Conservation (phyloP, 2,329 filamentous ascomycete genomes). For the Trichoderma aggressivum region DNA sequence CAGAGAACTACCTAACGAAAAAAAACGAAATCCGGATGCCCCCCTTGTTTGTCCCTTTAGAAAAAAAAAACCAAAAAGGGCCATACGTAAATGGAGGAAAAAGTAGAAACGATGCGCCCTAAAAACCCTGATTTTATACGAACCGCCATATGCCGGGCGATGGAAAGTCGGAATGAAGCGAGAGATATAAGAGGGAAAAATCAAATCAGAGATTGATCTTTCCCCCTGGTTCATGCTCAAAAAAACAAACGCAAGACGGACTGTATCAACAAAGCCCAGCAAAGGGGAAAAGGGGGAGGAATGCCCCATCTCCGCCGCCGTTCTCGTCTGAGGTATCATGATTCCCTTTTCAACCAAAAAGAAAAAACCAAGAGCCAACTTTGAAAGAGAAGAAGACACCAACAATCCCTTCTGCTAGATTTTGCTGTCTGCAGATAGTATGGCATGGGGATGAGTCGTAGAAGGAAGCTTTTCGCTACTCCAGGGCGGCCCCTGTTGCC, state of each 20-base stretch:
- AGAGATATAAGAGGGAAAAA: not conserved
- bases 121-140: conserved; percentile 14
- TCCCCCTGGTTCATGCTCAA: not conserved
- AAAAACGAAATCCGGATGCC: not conserved
- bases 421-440: not conserved
- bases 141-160: conserved; percentile 4
- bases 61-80: not conserved
- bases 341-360: not conserved
- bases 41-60: not conserved
- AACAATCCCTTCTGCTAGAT: not conserved
- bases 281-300: not conserved
- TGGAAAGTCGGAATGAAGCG: not conserved
- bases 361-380: conserved; percentile 10
- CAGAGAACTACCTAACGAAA: not conserved
- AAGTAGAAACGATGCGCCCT: conserved; percentile 9
- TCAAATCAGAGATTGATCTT: not conserved
- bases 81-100: not conserved
- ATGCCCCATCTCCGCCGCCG: not conserved
- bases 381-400: conserved; percentile 13
- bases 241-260: not conserved
- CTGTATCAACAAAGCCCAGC: not conserved
- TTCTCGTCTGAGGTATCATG: conserved; percentile 15
- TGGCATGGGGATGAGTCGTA: not conserved
- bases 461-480: not conserved
- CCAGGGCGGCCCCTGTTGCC: not conserved